phyloP scores from a whole-genome alignment of 768 basidiomycete genomes.

The Xerocomus potaroensis region DNA sequence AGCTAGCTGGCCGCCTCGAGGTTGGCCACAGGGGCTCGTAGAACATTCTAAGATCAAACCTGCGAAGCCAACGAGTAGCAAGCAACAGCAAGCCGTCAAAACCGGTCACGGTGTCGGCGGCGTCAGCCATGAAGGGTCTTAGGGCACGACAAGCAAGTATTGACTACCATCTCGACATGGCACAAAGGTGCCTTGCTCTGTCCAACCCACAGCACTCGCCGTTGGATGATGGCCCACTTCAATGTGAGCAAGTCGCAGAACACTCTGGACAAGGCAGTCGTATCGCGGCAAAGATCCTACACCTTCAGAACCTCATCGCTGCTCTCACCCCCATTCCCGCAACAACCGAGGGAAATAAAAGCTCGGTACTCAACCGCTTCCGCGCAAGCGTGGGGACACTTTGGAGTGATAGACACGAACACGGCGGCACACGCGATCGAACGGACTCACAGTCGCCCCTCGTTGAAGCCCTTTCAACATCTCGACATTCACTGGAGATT shows the following conservation, averaged over 20 bases:
- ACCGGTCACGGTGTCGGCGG: background rate
- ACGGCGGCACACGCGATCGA: background rate
- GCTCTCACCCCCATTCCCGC: slow-evolving; percentile 21
- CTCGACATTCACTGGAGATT: slow-evolving; percentile 8
- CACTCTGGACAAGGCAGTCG: slow-evolving; percentile 11
- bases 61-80: too few relatives aligned
- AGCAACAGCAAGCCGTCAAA: too few relatives aligned
- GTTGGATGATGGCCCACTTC: background rate
- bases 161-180: slow-evolving; percentile 18
- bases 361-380: slow-evolving; percentile 17
- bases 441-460: slow-evolving; percentile 2
- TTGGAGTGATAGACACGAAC: slow-evolving; percentile 17
- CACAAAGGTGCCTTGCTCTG: slow-evolving; percentile 13
- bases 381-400: slow-evolving; percentile 16
- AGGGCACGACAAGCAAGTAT: slow-evolving; percentile 14
- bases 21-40: too few relatives aligned
- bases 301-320: slow-evolving; percentile 18
- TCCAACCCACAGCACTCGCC: slow-evolving; percentile 1
- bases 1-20: too few relatives aligned
- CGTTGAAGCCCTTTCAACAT: background rate
- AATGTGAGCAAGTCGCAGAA: slow-evolving; percentile 1
- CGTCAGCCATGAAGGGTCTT: slow-evolving; percentile 7
- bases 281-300: slow-evolving; percentile 19
- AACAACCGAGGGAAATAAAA: slow-evolving; percentile 12
- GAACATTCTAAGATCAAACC: too few relatives aligned